Percentiles rank a stretch among this genome's conserved stretches.
These are phyloP conservation scores for Grigorovia transvaalensis DNA, from an alignment of 805 yeast genomes.

Conservation along the genomic window DNA sequence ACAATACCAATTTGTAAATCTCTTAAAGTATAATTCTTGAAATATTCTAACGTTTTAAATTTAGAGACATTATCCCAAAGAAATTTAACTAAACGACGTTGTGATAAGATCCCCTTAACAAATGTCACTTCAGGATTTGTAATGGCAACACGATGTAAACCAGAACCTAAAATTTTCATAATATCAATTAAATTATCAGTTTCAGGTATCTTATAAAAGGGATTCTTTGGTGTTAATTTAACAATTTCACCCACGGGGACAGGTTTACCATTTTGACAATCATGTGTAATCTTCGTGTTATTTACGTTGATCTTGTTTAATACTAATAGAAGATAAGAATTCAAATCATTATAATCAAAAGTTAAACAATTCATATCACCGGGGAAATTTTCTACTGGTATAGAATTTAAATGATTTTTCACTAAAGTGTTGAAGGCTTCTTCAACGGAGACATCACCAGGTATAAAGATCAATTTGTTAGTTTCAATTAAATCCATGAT, in stretches of 20 bases:
- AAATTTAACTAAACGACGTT: constrained; percentile 73
- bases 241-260: constrained; percentile 88
- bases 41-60: constrained; percentile 70
- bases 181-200: constrained; percentile 59
- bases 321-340: constrained; percentile 74
- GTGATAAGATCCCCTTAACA: constrained; percentile 80
- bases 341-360: constrained; percentile 86
- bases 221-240: constrained; percentile 76
- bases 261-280: constrained; percentile 77
- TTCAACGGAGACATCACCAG: constrained; percentile 64
- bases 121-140: constrained; percentile 41
- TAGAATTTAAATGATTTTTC: constrained; percentile 64
- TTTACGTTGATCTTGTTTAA: constrained; percentile 52
- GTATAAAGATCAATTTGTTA: constrained; percentile 64
- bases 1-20: constrained; percentile 68
- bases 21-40: constrained; percentile 56
- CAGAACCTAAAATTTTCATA: constrained; percentile 82
- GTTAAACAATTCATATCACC: constrained; percentile 63
- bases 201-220: constrained; percentile 70
- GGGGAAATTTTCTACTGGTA: constrained; percentile 59
- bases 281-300: constrained; percentile 29
- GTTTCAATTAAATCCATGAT: constrained; percentile 67
- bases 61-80: constrained; percentile 89
- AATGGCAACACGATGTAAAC: constrained; percentile 90
- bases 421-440: constrained; percentile 74